Evolutionary conservation across 129 eudicot genomes (phyloP).

Genomic region (Pseudognaphalium luteoalbum): DNA sequence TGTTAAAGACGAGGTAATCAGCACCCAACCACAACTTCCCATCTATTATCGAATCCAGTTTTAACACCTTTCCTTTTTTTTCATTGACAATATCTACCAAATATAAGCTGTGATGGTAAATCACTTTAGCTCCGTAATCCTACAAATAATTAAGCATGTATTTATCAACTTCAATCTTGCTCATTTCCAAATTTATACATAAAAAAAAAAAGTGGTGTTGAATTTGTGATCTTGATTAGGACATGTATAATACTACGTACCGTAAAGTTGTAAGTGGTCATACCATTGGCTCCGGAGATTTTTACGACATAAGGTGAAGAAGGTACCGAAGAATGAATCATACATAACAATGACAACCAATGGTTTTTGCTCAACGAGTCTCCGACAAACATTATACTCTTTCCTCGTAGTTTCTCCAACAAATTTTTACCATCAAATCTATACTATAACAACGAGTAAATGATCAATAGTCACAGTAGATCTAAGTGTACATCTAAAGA

Average conservation of each 20-base stretch:
- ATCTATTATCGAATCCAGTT: slow-evolving; percentile 51
- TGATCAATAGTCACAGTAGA: background rate
- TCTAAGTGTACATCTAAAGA: background rate
- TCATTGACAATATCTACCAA: slow-evolving; percentile 61
- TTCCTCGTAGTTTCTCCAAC: slow-evolving; percentile 50
- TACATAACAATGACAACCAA: slow-evolving; percentile 67
- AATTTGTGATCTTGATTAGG: background rate
- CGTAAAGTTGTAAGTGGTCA: slow-evolving; percentile 33
- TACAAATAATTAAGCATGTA: slow-evolving; percentile 27
- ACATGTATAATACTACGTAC: background rate
- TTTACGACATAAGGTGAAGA: slow-evolving; percentile 24
- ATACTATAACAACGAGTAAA: background rate
- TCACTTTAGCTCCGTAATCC: slow-evolving; percentile 57
- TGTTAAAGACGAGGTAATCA: slow-evolving; percentile 67
- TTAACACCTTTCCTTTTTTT: slow-evolving; percentile 48
- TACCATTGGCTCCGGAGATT: slow-evolving; percentile 8
- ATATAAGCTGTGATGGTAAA: slow-evolving; percentile 48
- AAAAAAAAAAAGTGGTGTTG: no score
- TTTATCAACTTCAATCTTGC: background rate
- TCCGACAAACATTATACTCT: slow-evolving; percentile 70
- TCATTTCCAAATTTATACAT: background rate
- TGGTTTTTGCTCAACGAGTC: slow-evolving; percentile 71
- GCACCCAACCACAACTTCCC: slow-evolving; percentile 56
- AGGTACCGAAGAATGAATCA: slow-evolving; percentile 57
- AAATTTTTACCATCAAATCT: slow-evolving; percentile 49